Evolutionary conservation across 352 stramenopile species (phyloP), one percentile per base, ranked within the genome.

Genomic region (Globisporangium echinulatum): DNA sequence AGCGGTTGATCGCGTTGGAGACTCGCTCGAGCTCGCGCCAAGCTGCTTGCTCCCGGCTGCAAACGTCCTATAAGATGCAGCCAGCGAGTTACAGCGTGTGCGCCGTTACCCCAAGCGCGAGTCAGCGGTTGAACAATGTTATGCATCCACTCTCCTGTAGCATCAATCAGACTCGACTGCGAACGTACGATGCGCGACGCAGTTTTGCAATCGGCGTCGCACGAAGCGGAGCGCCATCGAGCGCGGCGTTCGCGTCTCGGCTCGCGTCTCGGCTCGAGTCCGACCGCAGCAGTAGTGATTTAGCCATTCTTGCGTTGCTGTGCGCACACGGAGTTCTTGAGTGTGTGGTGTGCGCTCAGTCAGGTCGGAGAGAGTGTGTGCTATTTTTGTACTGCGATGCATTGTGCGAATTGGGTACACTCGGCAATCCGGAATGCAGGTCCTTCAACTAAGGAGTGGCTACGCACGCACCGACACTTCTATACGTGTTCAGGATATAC

Each of bases 171-270:
- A 33, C 25, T 2, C 25, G 25, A 33, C 25, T 7, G n/a, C 0
- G 5, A 7, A 25, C 60, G 19, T 50, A 66, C 60, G 60, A 66
- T 13, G 60, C 54, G 49, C 58, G 54, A 13, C 48, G 47, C 5
- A 66, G 54, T 5, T 56, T 55, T 7, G n/a, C 47, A 13, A 53
- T 40, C 46, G n/a, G 13, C n/a, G 10, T 40, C 9, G 50, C 17
- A 17, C 15, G 46, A 50, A 11, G n/a, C 1, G 13, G 14, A 49
- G 11, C 40, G 4, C 13, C 46, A 25, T 49, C 46, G 7, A 8
- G 46, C 17, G 17, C 17, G 14, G 19, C 4, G 14, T 44, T 37
- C 6, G 39, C 56, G 13, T 49, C 19, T 7, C n/a, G 7, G 15
- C 39, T 37, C 6, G 39, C 56, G 13, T 49, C 19, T 7, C n/a